Evolutionary conservation across 2,329 filamentous ascomycete genomes (phyloP), one percentile per base, ranked within the genome.

Genomic region (Pleurostoma richardsiae): DNA sequence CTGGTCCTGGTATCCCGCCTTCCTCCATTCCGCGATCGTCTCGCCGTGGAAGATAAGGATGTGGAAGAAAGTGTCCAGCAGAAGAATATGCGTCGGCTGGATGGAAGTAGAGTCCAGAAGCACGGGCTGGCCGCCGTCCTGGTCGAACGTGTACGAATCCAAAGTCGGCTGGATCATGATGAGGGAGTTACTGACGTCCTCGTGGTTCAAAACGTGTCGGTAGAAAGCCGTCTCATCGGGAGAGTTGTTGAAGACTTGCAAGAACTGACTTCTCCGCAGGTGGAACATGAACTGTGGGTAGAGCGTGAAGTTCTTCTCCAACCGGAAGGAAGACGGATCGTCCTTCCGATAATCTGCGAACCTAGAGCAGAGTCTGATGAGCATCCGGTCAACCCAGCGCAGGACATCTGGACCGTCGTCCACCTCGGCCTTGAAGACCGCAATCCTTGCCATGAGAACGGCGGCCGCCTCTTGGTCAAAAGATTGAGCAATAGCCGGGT

Each of bases 261-360:
- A 70, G 75, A 99, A 99, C 68, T 97, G 94, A 69, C 90, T 96
- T 68, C 94, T 83, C 58, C 94, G 87, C 51, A 99, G 79, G 67
- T 99, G 94, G 77, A 99, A 99, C 94, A 99, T 99, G 72, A 99
- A 99, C 65, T 99, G 94, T 29, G 94, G 94, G 63, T 99, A 99
- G 11, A 99, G 79, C 0, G 92, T 97, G 63, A 99, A 99, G 74
- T 99, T 99, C 82, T 96, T 96, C 69, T 99, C 94, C 52, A 96
- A 71, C 33, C 90, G 83, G 82, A 99, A 99, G 1, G 92, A 97
- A 4, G 92, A 95, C 10, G 94, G 90, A 59, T 99, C 94, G 63
- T 99, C 94, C 70, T 99, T 99, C 52, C 94, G 82, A 66, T 99
- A 99, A 67, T 99, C 94, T 29, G 94, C 94, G 63, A 99, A 99